phyloP scores from a whole-genome alignment of 192 early-diverging fungal species.

The Globomyces pollinis-pini region DNA sequence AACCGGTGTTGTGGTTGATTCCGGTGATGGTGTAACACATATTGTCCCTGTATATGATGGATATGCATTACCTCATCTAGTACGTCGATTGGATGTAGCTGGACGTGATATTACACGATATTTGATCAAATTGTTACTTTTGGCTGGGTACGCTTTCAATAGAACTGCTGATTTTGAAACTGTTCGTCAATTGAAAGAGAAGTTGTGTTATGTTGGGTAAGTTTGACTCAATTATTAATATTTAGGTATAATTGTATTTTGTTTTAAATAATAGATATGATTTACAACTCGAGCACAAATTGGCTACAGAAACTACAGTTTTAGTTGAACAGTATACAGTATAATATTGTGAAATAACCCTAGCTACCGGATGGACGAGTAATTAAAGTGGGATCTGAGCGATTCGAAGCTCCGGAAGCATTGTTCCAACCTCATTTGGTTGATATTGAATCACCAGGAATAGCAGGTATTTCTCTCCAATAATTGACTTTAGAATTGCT shows the following conservation, averaged over 20 bases:
- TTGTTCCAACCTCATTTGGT: slow-evolving; percentile 98
- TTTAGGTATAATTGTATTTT: too few relatives aligned
- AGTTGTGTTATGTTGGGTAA: slow-evolving; percentile 95
- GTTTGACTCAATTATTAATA: too few relatives aligned
- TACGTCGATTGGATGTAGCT: slow-evolving; percentile 87
- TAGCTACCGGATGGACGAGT: slow-evolving; percentile 94
- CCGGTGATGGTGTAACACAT: slow-evolving; percentile 98
- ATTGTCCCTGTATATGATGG: slow-evolving; percentile 99
- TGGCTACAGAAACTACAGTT: slow-evolving; percentile 95
- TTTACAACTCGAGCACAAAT: slow-evolving; percentile 84
- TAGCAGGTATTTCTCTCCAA: slow-evolving; percentile 60
- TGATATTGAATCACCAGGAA: slow-evolving; percentile 86
- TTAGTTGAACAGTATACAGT: slow-evolving; percentile 92
- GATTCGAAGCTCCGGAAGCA: slow-evolving; percentile 97
- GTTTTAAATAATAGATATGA: slow-evolving; percentile 67
- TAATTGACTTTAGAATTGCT: slow-evolving; percentile 67
- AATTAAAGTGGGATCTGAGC: slow-evolving; percentile 96
- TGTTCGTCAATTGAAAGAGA: slow-evolving; percentile 95
- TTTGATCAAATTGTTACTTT: slow-evolving; percentile 90
- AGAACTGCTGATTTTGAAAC: slow-evolving; percentile 98
- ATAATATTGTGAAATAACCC: slow-evolving; percentile 16
- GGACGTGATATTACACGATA: slow-evolving; percentile 94
- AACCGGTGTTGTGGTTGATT: slow-evolving; percentile 97
- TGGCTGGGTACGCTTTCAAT: slow-evolving; percentile 94
- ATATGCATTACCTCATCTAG: slow-evolving; percentile 82